Percentiles rank a stretch among this genome's conserved stretches.
Evolutionary conservation across 768 basidiomycete genomes (phyloP).

Genomic region (Boletus rubropictus): DNA sequence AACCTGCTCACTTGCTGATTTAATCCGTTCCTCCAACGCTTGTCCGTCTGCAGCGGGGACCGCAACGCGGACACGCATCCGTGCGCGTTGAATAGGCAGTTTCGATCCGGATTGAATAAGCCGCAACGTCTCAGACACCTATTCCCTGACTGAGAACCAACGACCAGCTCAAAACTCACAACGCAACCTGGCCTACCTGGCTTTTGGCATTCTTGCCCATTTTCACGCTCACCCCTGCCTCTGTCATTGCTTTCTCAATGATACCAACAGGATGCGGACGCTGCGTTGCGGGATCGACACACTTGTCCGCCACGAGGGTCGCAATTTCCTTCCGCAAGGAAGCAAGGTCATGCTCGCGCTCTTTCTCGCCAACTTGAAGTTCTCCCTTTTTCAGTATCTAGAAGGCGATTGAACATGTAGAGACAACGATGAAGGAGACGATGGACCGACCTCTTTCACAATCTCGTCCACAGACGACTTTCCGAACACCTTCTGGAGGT

Average conservation of each 20-base stretch:
- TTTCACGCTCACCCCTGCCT: conserved; percentile 89
- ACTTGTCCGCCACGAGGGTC: conserved; percentile 91
- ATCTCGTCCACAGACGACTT: conserved; percentile 65
- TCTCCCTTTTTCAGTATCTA: conserved; percentile 96
- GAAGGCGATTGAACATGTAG: neutral
- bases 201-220: conserved; percentile 88
- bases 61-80: conserved; percentile 85
- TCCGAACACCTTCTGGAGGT: conserved; percentile 89
- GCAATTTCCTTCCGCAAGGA: conserved; percentile 86
- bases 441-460: conserved; percentile 67
- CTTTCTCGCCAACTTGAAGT: conserved; percentile 94
- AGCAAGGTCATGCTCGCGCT: conserved; percentile 84
- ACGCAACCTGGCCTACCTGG: conserved; percentile 51
- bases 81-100: conserved; percentile 88
- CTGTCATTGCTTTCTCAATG: conserved; percentile 96
- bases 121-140: conserved; percentile 90
- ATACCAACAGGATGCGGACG: conserved; percentile 89
- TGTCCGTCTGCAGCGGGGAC: conserved; percentile 65
- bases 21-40: conserved; percentile 61
- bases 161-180: neutral
- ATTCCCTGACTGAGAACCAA: neutral
- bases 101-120: conserved; percentile 73
- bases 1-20: conserved; percentile 71
- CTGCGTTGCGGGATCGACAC: conserved; percentile 87
- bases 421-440: neutral